These are phyloP conservation scores for Selenicereus undatus DNA, from an alignment of 148 eudicot species.

Conservation along the genomic window DNA sequence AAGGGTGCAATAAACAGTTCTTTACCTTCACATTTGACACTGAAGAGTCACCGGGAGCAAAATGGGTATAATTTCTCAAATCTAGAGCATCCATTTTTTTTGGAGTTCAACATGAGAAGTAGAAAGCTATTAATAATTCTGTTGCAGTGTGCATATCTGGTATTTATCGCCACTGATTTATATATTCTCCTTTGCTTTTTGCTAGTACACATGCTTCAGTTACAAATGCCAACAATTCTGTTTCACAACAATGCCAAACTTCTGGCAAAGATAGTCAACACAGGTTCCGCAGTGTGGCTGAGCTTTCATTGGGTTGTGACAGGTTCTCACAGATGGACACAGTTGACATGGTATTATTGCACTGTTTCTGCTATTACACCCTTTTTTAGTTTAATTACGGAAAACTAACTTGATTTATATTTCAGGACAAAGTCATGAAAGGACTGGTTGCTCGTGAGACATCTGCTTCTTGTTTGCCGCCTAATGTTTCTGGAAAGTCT, in stretches of 20 bases:
- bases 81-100: background rate
- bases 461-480: slow-evolving; percentile 41
- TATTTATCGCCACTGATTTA: slow-evolving; percentile 7
- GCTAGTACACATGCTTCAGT: slow-evolving; percentile 35
- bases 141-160: background rate
- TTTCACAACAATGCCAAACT: slow-evolving; percentile 29
- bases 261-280: slow-evolving; percentile 37
- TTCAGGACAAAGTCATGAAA: slow-evolving; percentile 80
- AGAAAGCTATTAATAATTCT: too few species aligned
- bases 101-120: background rate
- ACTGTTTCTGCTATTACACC: background rate
- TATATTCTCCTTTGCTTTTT: slow-evolving; percentile 27
- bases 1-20: slow-evolving; percentile 38
- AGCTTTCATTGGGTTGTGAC: slow-evolving; percentile 64
- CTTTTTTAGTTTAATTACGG: background rate
- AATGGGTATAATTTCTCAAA: slow-evolving; percentile 24
- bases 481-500: slow-evolving; percentile 38
- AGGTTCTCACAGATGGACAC: slow-evolving; percentile 35
- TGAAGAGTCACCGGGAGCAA: slow-evolving; percentile 36
- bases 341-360: slow-evolving; percentile 68
- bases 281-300: slow-evolving; percentile 64
- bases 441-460: slow-evolving; percentile 60
- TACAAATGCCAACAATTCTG: slow-evolving; percentile 27
- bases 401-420: slow-evolving; percentile 6
- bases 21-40: slow-evolving; percentile 30